Percentiles rank a stretch among this genome's conserved stretches.
phyloP scores from a whole-genome alignment of 371 early-diverging fungal genomes.

The Conidiobolus incongruus region DNA sequence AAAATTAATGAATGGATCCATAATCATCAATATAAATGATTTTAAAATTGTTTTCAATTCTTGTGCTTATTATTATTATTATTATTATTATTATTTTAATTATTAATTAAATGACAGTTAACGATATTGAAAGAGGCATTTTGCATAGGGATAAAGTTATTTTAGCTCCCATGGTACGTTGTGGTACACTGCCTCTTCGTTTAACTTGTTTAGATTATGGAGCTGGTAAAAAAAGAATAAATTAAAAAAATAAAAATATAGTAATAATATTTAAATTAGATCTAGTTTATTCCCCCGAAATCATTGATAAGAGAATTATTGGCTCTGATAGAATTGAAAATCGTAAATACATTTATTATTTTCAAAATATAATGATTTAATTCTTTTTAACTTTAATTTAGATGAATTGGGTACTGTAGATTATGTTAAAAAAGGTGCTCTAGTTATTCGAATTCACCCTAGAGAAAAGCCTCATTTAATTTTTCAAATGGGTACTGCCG shows the following conservation, averaged over 20 bases:
- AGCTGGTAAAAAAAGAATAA: slow-evolving; percentile 29
- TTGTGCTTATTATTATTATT: too few relatives aligned
- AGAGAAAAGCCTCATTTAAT: slow-evolving; percentile 36
- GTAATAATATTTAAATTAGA: slow-evolving; percentile 17
- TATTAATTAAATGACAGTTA: too few relatives aligned
- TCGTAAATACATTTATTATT: slow-evolving; percentile 13
- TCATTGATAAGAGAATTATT: slow-evolving; percentile 68
- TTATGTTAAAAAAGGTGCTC: slow-evolving; percentile 25
- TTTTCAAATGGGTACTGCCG: slow-evolving; percentile 62
- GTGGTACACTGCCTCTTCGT: slow-evolving; percentile 75
- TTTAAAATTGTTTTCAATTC: too few relatives aligned
- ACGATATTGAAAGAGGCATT: too few relatives aligned
- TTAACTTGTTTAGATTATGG: slow-evolving; percentile 64
- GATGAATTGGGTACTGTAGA: slow-evolving; percentile 40
- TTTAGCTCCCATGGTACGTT: slow-evolving; percentile 20
- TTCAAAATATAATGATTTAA: neutral
- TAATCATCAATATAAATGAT: too few relatives aligned
- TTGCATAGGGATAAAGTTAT: slow-evolving; percentile 7
- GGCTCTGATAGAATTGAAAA: slow-evolving; percentile 54
- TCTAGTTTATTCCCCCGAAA: slow-evolving; percentile 79
- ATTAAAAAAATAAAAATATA: neutral
- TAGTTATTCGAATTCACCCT: slow-evolving; percentile 36
- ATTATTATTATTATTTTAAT: too few relatives aligned
- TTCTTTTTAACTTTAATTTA: slow-evolving; percentile 6
- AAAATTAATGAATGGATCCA: too few relatives aligned